Evolutionary conservation across 306 rosid genomes (phyloP).

Genomic region (Acacia acuminata): DNA sequence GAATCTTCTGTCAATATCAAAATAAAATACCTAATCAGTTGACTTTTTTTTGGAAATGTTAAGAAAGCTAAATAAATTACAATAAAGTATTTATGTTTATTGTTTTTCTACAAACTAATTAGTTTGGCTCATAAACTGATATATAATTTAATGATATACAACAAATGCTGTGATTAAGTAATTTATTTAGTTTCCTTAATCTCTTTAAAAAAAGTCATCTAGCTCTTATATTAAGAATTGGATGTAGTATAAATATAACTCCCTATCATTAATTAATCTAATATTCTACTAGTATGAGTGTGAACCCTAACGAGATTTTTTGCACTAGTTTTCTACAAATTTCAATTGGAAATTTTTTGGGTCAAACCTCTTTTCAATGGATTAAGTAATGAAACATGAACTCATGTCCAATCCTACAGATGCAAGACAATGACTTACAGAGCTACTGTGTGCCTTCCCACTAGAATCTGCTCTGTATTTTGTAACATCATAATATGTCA

Average conservation of each 20-base stretch:
- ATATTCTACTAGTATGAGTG: not conserved
- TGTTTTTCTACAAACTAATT: too few relatives aligned
- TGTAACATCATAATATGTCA: constrained; percentile 28
- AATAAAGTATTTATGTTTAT: too few relatives aligned
- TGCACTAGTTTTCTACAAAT: not conserved
- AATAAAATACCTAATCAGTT: not conserved
- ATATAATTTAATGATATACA: too few relatives aligned
- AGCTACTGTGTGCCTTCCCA: constrained; percentile 24
- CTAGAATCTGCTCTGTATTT: constrained; percentile 25
- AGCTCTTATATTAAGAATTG: too few relatives aligned
- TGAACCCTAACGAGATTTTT: not conserved
- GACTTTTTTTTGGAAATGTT: too few relatives aligned
- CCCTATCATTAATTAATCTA: not conserved
- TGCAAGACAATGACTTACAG: constrained; percentile 22
- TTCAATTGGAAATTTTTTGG: not conserved
- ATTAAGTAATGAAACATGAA: not conserved
- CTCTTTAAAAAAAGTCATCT: too few relatives aligned
- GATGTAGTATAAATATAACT: too few relatives aligned
- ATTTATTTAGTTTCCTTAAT: too few relatives aligned
- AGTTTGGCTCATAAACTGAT: too few relatives aligned
- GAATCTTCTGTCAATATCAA: not conserved
- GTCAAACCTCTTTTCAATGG: not conserved
- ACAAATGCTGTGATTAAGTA: too few relatives aligned
- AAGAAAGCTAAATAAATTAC: too few relatives aligned
- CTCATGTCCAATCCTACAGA: constrained; percentile 11